Base-by-base conservation (phyloP, 495 filamentous ascomycete species). In the Aspergillus egyptiacus region DNA sequence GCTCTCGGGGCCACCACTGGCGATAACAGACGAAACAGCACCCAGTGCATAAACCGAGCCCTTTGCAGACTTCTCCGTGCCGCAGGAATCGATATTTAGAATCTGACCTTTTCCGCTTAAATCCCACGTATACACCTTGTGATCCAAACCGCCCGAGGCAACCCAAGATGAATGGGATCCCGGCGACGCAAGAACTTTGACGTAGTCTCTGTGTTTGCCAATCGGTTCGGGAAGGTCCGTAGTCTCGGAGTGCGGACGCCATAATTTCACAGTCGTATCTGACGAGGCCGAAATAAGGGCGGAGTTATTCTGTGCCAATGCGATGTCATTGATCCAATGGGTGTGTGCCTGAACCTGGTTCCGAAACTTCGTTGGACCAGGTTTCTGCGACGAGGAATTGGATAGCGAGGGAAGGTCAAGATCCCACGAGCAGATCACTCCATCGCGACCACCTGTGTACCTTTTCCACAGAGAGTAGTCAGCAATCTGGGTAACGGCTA, bases 321-420 rank as follows among this genome's bases (percentile, higher is more conserved):
- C 80, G 50, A 98, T 87, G 59, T 97, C 91, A 62, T 97, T 97
- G 64, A 98, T 86, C 93, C 93, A 97, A 66, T 97, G 91, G 22
- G 91, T 97, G 64, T 98, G 93, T 10, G 93, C 94, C 60, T 96
- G 90, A n/a, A 91, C 87, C 66, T 96, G 90, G 38, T 84, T 78
- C 48, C 88, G 83, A 65, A 91, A 91, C n/a, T 76, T 77, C 27
- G 89, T 88, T 19, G 61, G 54, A 36, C 47, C 52, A 9, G 67
- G 58, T 45, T 61, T 56, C 42, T 18, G 13, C 3, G 41, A 27
- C 6, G 69, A 45, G 60, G 62, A 58, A 24, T 67, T 56, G 15
- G 68, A 59, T 3, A 64, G 54, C 9, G 62, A 60, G 8, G 69
- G 59, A 30, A 80, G 72, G 53, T 87, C 81, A 15, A 96, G 71